A percentile compares a stretch with the other conserved stretches of the same genome.
phyloP scores from a whole-genome alignment of 768 basidiomycete genomes.

The Amanita pallidorosea region DNA sequence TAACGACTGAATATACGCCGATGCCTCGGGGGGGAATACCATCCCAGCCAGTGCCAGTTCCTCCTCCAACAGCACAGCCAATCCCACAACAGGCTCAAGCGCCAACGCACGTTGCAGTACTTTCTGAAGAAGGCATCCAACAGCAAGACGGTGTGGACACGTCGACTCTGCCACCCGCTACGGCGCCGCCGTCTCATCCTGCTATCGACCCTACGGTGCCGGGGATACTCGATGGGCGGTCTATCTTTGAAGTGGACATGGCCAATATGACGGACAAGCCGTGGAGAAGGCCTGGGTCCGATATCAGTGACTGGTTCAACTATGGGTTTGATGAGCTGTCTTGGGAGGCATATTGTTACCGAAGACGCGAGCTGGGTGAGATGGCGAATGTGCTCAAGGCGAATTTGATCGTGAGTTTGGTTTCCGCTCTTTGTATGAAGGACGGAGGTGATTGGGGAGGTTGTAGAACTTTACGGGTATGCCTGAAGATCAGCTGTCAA shows the following conservation, averaged over 20 bases:
- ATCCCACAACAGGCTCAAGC: conserved; percentile 8
- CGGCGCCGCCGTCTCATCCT: conserved; percentile 75
- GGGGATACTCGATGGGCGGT: conserved; percentile 63
- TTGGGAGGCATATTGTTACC: conserved; percentile 88
- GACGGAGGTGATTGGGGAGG: neutral
- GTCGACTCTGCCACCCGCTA: conserved; percentile 50
- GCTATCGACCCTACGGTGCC: conserved; percentile 56
- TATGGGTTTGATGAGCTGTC: conserved; percentile 97
- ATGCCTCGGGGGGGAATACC: conserved; percentile 46
- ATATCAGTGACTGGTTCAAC: conserved; percentile 97
- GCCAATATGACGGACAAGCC: conserved; percentile 67
- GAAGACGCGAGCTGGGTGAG: conserved; percentile 73
- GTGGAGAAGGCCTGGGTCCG: conserved; percentile 87
- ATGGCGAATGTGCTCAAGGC: conserved; percentile 71
- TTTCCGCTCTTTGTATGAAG: neutral
- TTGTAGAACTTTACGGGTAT: conserved; percentile 69
- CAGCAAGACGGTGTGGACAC: conserved; percentile 39
- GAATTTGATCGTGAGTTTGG: conserved; percentile 61
- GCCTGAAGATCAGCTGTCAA: conserved; percentile 71
- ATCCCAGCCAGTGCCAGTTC: neutral
- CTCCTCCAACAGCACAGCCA: conserved; percentile 5
- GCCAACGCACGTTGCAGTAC: conserved; percentile 6
- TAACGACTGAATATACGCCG: conserved; percentile 79
- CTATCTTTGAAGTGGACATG: conserved; percentile 80
- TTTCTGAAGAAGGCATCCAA: neutral